Evolutionary conservation across 805 yeast genomes (phyloP).

Genomic region (Pichia insulana): DNA sequence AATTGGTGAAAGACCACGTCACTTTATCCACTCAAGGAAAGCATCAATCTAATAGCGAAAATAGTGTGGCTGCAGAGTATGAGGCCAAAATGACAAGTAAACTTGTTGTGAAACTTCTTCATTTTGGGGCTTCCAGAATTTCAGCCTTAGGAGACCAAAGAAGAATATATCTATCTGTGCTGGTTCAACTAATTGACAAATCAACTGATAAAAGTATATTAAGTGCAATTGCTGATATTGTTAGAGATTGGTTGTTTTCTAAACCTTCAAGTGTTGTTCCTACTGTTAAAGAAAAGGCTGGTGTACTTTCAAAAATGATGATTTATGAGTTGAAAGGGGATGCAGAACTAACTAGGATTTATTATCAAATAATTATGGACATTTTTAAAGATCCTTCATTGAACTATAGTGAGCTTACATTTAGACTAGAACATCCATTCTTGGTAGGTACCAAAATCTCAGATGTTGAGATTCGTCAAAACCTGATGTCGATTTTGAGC

Average conservation of each 20-base stretch:
- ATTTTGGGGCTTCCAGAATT: conserved; percentile 71
- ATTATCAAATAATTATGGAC: conserved; percentile 78
- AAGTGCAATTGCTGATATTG: conserved; percentile 65
- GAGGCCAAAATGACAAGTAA: conserved; percentile 77
- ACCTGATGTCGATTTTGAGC: conserved; percentile 71
- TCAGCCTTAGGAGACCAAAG: conserved; percentile 89
- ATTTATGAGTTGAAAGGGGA: conserved; percentile 86
- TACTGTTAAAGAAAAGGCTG: conserved; percentile 92
- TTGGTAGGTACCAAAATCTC: conserved; percentile 84
- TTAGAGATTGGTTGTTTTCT: conserved; percentile 84
- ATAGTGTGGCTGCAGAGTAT: conserved; percentile 35
- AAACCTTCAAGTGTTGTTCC: conserved; percentile 73
- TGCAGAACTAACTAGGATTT: conserved; percentile 63
- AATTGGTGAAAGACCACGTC: conserved; percentile 80
- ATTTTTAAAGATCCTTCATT: conserved; percentile 75
- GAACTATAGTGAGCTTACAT: conserved; percentile 80
- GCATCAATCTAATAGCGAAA: conserved; percentile 19
- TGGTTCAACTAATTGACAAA: conserved; percentile 86
- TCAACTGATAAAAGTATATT: conserved; percentile 71
- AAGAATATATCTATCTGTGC: conserved; percentile 71
- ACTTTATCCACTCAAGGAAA: conserved; percentile 46
- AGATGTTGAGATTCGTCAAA: conserved; percentile 64
- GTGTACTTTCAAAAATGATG: conserved; percentile 86
- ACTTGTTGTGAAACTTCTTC: conserved; percentile 65
- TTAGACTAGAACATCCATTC: conserved; percentile 94